These are phyloP conservation scores for Saccharomycodes ludwigii DNA, from an alignment of 805 yeast species.

Conservation along the genomic window DNA sequence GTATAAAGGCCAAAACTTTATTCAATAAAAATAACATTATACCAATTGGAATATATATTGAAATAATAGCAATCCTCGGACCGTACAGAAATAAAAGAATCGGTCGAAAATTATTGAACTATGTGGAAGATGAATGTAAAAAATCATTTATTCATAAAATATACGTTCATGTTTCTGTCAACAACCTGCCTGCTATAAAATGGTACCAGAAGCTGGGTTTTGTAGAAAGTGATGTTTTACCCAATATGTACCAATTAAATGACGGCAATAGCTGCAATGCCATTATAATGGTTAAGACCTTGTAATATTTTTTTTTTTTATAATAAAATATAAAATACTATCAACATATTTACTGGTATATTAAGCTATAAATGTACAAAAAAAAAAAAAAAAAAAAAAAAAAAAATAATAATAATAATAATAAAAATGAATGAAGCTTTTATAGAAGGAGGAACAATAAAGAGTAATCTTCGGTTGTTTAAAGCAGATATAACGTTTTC, in stretches of 20 bases:
- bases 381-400: not conserved
- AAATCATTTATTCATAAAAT: slow-evolving; percentile 30
- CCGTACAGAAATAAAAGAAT: slow-evolving; percentile 52
- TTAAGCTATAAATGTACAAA: not conserved
- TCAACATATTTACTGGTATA: not conserved
- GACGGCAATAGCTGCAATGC: slow-evolving; percentile 12
- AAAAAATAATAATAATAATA: slow-evolving; percentile 1
- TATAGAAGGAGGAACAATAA: no score
- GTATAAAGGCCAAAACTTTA: slow-evolving; percentile 45
- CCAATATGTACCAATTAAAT: slow-evolving; percentile 31
- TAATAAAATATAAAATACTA: not conserved
- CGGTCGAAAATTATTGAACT: slow-evolving; percentile 46
- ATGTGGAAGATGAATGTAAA: slow-evolving; percentile 44
- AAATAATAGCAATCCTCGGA: slow-evolving; percentile 53
- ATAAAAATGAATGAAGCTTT: slow-evolving; percentile 4
- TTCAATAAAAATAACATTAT: slow-evolving; percentile 26
- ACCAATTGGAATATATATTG: slow-evolving; percentile 50
- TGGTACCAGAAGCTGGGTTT: slow-evolving; percentile 48
- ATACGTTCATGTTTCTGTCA: slow-evolving; percentile 38
- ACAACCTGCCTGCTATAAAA: slow-evolving; percentile 28
- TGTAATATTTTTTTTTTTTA: slow-evolving; percentile 1
- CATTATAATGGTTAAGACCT: slow-evolving; percentile 10
- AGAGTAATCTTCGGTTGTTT: no score
- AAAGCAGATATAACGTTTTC: no score
- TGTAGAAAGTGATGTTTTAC: slow-evolving; percentile 23